Base-by-base conservation (phyloP, 2,329 filamentous ascomycete species). In the Plenodomus biglobosus region DNA sequence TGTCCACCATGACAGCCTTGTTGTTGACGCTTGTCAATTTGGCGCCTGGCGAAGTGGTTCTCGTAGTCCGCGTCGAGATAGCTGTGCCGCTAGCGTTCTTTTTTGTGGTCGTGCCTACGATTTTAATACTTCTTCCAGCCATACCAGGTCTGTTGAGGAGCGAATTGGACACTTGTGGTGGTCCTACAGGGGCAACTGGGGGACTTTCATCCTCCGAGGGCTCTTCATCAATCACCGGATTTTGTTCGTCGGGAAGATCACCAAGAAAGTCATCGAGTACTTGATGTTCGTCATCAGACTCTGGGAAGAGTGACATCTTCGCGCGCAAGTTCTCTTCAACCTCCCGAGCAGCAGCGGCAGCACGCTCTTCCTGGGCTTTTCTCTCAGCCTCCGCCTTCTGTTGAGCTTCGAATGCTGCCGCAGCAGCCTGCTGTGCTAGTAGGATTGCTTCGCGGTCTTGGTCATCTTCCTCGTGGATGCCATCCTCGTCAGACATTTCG, bases 91-190 rank as follows among this genome's bases (percentile, higher is more conserved):
- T 50, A 15, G 47, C 40, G 11, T 56, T 59, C 19, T 53, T 56
- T 42, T 62, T 68, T 1, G 58, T 55, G 4, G 55, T 51, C 13
- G 61, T 46, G 34, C 55, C 55, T 1, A 70, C 61, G 18, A 71
- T 65, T 44, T 69, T 73, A 49, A 71, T 66, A 40, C 70, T 71
- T 55, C 66, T 70, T n/a, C 69, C 59, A 3, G 52, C 49, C 59
- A 65, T 65, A 5, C 60, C 59, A 18, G 61, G 58, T 2, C 59
- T 58, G 3, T 58, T 51, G 44, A 70, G 49, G 13, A 71, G 58
- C 1, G 70, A 68, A 32, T 65, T 65, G 1, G 51, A 53, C 1
- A 62, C 45, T 44, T 52, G 55, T 11, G 59, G 58, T n/a, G 56
- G 56, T 1, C 53, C 58, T 15, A 32, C 27, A 32, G 27, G 27